Base-by-base conservation (phyloP, 108 stramenopile species). In the Cyclostephanos tholiformis region DNA sequence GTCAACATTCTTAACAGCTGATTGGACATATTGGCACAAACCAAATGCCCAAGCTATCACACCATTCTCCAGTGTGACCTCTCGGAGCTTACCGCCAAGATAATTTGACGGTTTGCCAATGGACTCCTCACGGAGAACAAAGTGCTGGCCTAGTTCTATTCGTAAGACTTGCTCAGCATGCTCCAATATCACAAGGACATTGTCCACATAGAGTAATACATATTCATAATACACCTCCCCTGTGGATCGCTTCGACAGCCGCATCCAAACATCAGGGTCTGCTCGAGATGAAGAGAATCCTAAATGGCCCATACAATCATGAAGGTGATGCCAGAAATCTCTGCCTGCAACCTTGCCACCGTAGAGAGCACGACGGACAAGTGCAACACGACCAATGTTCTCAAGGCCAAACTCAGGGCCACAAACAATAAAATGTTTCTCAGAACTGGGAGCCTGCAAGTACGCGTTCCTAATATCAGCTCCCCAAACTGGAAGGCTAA, bases 21-120 rank as follows among this genome's bases (percentile, higher is more conserved):
- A 56, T 49, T 75, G 65, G 23, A 82, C 76, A 72, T 87, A 82
- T 53, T 87, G 58, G 14, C 72, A 61, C 2, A 83, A 72, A 14
- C 75, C 41, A 36, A 86, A 74, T 12, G 84, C 69, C 88, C 88
- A 89, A 27, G 53, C 53, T 23, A 11, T 27, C 26, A 55, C 53
- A 55, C 53, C 53, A 55, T 55, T 55, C 26, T 55, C 53, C 0
- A 55, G 53, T 55, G 53, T 55, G 27, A 55, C 53, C 53, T 55
- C 25, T 6, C 53, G 27, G 10, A 55, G 53, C 53, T 55, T 55
- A 27, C 53, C 53, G 23, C 53, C 53, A 55, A 55, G 53, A 27
- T 55, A 55, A 25, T 55, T 23, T 26, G 53, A 27, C 23, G 53
- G 53, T 27, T 55, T 55, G 26, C 26, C 53, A 27, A 55, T 55